A percentile compares a stretch with the other conserved stretches of the same genome.
Conservation (phyloP, 495 filamentous ascomycete species). For the Corynascus novoguineensis region DNA sequence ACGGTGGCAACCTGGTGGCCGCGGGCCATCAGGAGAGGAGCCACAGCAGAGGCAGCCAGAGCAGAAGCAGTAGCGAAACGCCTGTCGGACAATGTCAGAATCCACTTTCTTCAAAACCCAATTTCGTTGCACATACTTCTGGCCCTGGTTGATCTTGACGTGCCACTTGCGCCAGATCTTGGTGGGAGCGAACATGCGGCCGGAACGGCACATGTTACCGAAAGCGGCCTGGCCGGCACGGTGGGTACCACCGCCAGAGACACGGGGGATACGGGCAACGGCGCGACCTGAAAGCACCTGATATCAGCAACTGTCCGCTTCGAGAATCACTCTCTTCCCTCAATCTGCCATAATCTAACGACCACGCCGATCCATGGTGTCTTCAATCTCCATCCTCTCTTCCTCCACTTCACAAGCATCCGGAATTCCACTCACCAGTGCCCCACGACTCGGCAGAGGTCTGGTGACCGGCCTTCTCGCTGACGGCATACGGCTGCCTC, state of each 20-base stretch:
- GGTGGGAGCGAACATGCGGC: slow-evolving; percentile 99
- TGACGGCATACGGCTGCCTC: slow-evolving; percentile 98
- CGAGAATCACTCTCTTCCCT: neutral
- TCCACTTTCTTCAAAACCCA: neutral
- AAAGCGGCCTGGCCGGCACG: slow-evolving; percentile 99
- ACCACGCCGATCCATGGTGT: neutral
- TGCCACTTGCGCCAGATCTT: slow-evolving; percentile 99
- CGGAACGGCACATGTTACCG: slow-evolving; percentile 99
- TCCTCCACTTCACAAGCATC: slow-evolving; percentile 2
- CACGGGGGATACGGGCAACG: slow-evolving; percentile 99
- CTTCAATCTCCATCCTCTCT: neutral
- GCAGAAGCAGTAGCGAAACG: slow-evolving; percentile 97
- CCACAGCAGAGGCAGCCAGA: slow-evolving; percentile 89
- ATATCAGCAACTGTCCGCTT: slow-evolving; percentile 1
- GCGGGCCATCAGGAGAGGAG: slow-evolving; percentile 90
- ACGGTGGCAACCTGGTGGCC: slow-evolving; percentile 90
- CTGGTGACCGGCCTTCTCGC: slow-evolving; percentile 99
- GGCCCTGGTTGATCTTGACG: slow-evolving; percentile 97
- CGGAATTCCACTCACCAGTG: slow-evolving; percentile 71
- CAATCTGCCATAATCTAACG: neutral
- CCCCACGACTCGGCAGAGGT: slow-evolving; percentile 99
- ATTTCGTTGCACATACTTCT: slow-evolving; percentile 60
- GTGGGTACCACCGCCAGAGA: slow-evolving; percentile 99
- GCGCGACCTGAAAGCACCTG: slow-evolving; percentile 66
- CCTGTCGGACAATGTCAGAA: slow-evolving; percentile 40